A percentile compares a stretch with the other conserved stretches of the same genome.
Evolutionary conservation across 2,329 filamentous ascomycete genomes (phyloP).

Genomic region (Sporothrix brasiliensis): DNA sequence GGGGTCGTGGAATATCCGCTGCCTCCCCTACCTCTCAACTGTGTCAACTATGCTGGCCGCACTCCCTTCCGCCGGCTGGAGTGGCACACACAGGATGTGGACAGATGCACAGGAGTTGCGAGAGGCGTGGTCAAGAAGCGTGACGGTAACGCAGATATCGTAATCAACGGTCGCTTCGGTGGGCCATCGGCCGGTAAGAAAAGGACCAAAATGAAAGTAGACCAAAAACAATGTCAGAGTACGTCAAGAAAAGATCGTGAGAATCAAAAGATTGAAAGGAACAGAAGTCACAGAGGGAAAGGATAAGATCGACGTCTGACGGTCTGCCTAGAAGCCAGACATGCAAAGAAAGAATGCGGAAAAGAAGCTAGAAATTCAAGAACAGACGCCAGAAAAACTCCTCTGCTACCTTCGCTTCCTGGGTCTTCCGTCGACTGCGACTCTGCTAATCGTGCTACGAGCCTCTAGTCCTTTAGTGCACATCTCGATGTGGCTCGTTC

Average conservation of each 20-base stretch:
- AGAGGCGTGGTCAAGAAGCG: neutral
- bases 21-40: neutral
- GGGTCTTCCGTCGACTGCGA: neutral
- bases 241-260: neutral
- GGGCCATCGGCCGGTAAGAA: neutral
- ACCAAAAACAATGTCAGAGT: neutral
- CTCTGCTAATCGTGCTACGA: conserved; percentile 12
- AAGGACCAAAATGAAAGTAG: neutral
- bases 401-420: conserved; percentile 15
- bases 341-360: conserved; percentile 4
- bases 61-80: neutral
- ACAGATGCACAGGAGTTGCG: neutral
- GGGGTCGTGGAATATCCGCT: neutral
- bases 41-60: conserved; percentile 7
- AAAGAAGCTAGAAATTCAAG: neutral
- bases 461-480: neutral
- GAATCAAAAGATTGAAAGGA: neutral
- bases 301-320: neutral
- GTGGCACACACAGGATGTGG: neutral
- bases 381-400: conserved; percentile 16
- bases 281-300: too few relatives aligned
- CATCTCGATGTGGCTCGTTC: conserved; percentile 16
- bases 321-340: neutral
- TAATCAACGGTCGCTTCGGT: neutral
- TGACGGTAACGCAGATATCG: too few relatives aligned